phyloP scores from a whole-genome alignment of 2,329 filamentous ascomycete species.

The Ceratocystis cacaofunesta region DNA sequence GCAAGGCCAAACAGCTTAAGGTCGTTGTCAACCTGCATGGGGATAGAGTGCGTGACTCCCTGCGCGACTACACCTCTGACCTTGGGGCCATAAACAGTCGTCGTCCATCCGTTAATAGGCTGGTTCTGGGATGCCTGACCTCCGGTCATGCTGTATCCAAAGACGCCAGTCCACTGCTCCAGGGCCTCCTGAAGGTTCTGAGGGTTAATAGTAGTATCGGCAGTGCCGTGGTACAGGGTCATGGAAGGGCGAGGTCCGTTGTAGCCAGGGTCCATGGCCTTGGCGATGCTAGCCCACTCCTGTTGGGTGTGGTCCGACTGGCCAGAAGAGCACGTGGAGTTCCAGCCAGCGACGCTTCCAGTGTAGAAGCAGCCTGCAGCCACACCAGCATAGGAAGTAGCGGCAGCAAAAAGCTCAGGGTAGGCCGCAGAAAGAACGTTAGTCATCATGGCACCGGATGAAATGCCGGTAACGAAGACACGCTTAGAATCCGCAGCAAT shows the following conservation, averaged over 20 bases:
- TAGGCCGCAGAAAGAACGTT: slow-evolving; percentile 34
- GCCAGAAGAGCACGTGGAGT: slow-evolving; percentile 39
- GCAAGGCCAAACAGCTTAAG: slow-evolving; percentile 14
- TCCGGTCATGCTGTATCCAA: slow-evolving; percentile 27
- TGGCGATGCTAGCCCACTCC: slow-evolving; percentile 29
- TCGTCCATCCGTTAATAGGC: slow-evolving; percentile 27
- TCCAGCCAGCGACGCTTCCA: slow-evolving; percentile 35
- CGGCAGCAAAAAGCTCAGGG: slow-evolving; percentile 39
- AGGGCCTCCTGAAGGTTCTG: slow-evolving; percentile 43
- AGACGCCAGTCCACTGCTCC: slow-evolving; percentile 41
- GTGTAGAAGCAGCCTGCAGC: slow-evolving; percentile 39
- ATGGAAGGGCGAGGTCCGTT: slow-evolving; percentile 37
- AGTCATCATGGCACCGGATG: slow-evolving; percentile 37
- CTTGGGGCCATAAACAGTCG: slow-evolving; percentile 27
- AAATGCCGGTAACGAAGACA: slow-evolving; percentile 39
- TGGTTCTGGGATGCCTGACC: slow-evolving; percentile 23
- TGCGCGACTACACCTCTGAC: slow-evolving; percentile 20
- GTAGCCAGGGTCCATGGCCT: slow-evolving; percentile 36
- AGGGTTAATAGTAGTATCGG: slow-evolving; percentile 34
- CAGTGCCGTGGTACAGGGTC: slow-evolving; percentile 44
- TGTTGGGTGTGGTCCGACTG: slow-evolving; percentile 29
- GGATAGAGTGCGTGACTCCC: slow-evolving; percentile 22
- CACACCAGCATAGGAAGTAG: slow-evolving; percentile 36
- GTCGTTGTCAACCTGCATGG: slow-evolving; percentile 22
- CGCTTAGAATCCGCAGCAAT: slow-evolving; percentile 30